These are phyloP conservation scores for Aspergillus viridinutans DNA, from an alignment of 2,329 filamentous ascomycete species.

Conservation along the genomic window DNA sequence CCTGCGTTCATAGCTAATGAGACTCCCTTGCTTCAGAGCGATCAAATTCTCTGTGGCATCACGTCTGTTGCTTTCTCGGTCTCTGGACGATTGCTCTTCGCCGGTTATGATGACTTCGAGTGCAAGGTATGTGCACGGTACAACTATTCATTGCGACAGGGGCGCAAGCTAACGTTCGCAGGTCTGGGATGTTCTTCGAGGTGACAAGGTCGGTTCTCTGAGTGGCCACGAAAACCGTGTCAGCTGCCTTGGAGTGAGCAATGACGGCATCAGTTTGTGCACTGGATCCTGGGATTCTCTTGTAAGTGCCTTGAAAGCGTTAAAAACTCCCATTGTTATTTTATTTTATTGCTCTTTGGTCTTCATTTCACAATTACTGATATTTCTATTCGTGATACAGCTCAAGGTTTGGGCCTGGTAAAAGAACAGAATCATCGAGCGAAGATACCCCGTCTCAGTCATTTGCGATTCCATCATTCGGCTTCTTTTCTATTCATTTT, in stretches of 20 bases:
- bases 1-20: conserved; percentile 5
- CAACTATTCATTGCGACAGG: neutral
- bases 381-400: conserved; percentile 41
- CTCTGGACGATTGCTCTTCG: conserved; percentile 89
- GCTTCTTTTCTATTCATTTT: conserved; percentile 31
- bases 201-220: conserved; percentile 93
- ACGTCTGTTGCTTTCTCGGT: conserved; percentile 98
- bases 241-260: conserved; percentile 97
- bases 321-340: neutral
- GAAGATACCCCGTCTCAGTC: conserved; percentile 36
- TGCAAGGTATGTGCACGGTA: conserved; percentile 73
- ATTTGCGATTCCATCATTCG: conserved; percentile 34
- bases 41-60: conserved; percentile 95
- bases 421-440: conserved; percentile 22
- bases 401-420: conserved; percentile 87
- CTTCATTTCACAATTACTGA: neutral
- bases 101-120: conserved; percentile 97
- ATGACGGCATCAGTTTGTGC: conserved; percentile 98
- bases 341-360: neutral
- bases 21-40: conserved; percentile 59
- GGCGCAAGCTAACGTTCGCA: conserved; percentile 39
- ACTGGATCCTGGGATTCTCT: conserved; percentile 99
- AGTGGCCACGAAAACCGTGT: conserved; percentile 98
- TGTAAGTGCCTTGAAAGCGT: conserved; percentile 55
- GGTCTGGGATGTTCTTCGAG: conserved; percentile 97